Base-by-base conservation (phyloP, 805 yeast species). In the Suhomyces sp. region DNA sequence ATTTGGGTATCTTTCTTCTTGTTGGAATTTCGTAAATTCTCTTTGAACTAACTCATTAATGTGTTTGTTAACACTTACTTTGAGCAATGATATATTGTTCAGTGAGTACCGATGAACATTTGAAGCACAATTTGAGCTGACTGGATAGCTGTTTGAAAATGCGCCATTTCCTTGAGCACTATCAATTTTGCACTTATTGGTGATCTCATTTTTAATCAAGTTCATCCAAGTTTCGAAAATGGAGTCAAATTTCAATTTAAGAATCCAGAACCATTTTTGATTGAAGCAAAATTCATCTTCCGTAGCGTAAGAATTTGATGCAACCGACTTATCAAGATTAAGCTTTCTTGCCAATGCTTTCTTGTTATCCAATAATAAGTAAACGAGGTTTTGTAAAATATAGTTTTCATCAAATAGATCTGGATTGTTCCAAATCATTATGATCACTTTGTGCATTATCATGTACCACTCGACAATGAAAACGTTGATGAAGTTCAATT, bases 341-440 rank as follows among this genome's bases (percentile, higher is more conserved):
- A 36, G 25, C 19, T 31, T 39, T 14, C 28, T 28, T 15, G 31
- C 21, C 14, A 39, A 27, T 9, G 34, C 31, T 12, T 19, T 35
- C 46, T 44, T 44, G 43, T 44, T 66, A 11, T 68, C 83, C 12
- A 79, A 72, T 38, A 72, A 73, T 39, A 53, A 63, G 51, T 36
- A 66, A 48, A 39, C 76, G 45, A 69, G 63, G 44, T 65, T 68
- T 34, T 76, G 86, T 50, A 74, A 73, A 42, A 63, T 35, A 39
- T 51, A 31, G 35, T 44, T 33, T 38, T 52, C 38, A 33, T 28
- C 52, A 33, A 43, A 46, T 36, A 48, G 24, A 11, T 47, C 45
- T 18, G 56, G 47, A 29, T 58, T 60, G 34, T 61, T 54, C 45
- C 48, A 44, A 16, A 40, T 39, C 43, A 39, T 44, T 11, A 44